A percentile compares a stretch with the other conserved stretches of the same genome.
Conservation (phyloP, 345 rosid species). For the Triadica sebifera region DNA sequence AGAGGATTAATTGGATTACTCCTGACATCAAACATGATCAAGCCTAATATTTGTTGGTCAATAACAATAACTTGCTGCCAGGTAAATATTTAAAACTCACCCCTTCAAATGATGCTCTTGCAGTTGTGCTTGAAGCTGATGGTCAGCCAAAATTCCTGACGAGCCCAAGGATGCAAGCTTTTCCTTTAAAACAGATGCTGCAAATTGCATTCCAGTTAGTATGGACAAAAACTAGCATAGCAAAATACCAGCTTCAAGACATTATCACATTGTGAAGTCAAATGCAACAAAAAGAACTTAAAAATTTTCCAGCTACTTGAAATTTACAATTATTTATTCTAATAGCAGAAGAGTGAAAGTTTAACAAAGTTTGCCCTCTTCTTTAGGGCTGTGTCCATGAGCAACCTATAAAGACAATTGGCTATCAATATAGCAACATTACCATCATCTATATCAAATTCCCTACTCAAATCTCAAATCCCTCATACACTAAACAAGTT, state of each 20-base stretch:
- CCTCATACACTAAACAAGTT: not conserved
- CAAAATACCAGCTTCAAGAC: constrained; percentile 8
- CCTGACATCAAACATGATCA: not conserved
- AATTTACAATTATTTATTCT: not conserved
- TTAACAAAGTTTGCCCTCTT: not conserved
- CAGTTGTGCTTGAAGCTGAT: constrained; percentile 94
- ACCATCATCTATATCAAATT: not conserved
- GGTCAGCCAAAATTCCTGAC: constrained; percentile 96
- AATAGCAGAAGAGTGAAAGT: not conserved
- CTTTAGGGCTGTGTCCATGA: not conserved
- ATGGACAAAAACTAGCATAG: constrained; percentile 3
- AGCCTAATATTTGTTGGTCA: not conserved
- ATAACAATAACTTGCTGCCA: not conserved
- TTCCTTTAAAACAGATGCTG: constrained; percentile 93
- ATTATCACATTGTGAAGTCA: not conserved
- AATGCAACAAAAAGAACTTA: constrained; percentile 1
- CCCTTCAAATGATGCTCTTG: constrained; percentile 91
- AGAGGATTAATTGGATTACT: not conserved
- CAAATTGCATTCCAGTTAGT: constrained; percentile 33
- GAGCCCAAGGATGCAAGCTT: constrained; percentile 89
- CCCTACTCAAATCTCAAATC: not conserved
- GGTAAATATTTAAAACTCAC: constrained; percentile 40
- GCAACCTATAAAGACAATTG: not conserved
- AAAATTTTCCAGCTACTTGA: constrained; percentile 11
- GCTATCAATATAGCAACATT: too few species aligned